A percentile compares a stretch with the other conserved stretches of the same genome.
These are phyloP conservation scores for Drosera capensis DNA, from an alignment of 148 eudicot genomes.

Conservation along the genomic window DNA sequence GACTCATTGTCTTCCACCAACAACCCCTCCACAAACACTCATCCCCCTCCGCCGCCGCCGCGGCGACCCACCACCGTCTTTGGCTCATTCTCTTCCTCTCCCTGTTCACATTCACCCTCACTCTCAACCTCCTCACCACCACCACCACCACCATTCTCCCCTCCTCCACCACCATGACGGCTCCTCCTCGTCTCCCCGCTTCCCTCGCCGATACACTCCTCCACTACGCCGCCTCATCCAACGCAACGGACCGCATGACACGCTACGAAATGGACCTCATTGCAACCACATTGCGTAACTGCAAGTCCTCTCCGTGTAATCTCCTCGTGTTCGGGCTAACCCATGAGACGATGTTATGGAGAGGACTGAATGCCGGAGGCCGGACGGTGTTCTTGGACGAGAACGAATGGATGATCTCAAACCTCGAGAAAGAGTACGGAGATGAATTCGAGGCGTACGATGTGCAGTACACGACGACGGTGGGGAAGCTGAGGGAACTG, in stretches of 20 bases:
- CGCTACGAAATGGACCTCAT: constrained; percentile 10
- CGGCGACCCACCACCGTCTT: constrained; percentile 10
- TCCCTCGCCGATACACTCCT: constrained; percentile 13
- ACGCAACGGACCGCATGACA: constrained; percentile 14
- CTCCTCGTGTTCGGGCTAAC: constrained; percentile 57
- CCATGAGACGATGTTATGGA: constrained; percentile 13
- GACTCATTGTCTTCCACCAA: constrained; percentile 15
- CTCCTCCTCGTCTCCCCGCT: constrained; percentile 9
- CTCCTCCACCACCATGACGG: background rate
- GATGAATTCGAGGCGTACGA: constrained; percentile 28
- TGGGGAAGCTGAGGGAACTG: constrained; percentile 6
- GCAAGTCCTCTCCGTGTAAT: constrained; percentile 19
- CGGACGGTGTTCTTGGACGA: constrained; percentile 68
- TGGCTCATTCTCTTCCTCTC: constrained; percentile 15
- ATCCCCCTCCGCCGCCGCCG: background rate
- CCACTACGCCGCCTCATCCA: constrained; percentile 16
- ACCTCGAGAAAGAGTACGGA: constrained; percentile 16
- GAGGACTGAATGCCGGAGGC: constrained; percentile 38
- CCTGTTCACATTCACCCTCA: constrained; percentile 17
- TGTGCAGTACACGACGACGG: constrained; percentile 26
- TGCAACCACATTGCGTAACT: constrained; percentile 17
- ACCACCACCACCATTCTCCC: constrained; percentile 8
- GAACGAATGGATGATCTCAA: constrained; percentile 21
- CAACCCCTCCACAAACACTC: constrained; percentile 15
- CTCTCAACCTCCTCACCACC: constrained; percentile 17